Base-by-base conservation (phyloP, 2,329 filamentous ascomycete species). In the Claviceps pazoutovae region DNA sequence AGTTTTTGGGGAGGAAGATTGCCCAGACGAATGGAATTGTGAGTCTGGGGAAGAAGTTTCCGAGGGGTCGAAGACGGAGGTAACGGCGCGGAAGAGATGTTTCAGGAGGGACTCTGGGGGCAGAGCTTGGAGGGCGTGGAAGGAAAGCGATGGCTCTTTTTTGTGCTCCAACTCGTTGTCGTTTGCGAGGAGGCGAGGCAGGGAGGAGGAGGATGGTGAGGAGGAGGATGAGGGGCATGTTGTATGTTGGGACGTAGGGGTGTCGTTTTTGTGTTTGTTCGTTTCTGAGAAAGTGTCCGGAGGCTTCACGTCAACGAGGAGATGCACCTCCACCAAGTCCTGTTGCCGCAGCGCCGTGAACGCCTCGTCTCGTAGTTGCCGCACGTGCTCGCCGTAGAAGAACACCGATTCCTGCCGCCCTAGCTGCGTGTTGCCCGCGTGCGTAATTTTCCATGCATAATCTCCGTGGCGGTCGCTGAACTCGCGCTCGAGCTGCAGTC, bases 341-440 rank as follows among this genome's bases (percentile, higher is more conserved):
- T 79, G 68, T 60, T 95, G 87, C 46, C 86, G 80, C 26, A 90
- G 74, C 30, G 87, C 79, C 9, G 83, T 86, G 65, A 96, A 96
- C 53, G 90, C 83, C 14, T 89, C 86, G 66, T 96, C 91, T 21
- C 80, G 79, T 38, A 89, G 78, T 57, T 86, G 83, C 53, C 84
- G 80, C 30, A 88, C 81, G 26, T 91, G 78, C 53, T 88, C 82
- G 23, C 85, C 80, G 46, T 84, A 77, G 56, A 97, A 78, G 62
- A 87, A 86, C 19, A 96, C 81, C 56, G 84, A 86, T 67, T 97
- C 91, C 62, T 97, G 88, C 47, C 86, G 83, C 4, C 91, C 91
- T 3, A 98, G 73, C 1, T 85, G 79, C 42, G 90, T 78, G 58
- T 85, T 87, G 43, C 88, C 89, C 55, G 95, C 82, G 45, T 86